Evolutionary conservation across 192 early-diverging fungal species (phyloP), one percentile per base, ranked within the genome.

Genomic region (Coemansia sp.): DNA sequence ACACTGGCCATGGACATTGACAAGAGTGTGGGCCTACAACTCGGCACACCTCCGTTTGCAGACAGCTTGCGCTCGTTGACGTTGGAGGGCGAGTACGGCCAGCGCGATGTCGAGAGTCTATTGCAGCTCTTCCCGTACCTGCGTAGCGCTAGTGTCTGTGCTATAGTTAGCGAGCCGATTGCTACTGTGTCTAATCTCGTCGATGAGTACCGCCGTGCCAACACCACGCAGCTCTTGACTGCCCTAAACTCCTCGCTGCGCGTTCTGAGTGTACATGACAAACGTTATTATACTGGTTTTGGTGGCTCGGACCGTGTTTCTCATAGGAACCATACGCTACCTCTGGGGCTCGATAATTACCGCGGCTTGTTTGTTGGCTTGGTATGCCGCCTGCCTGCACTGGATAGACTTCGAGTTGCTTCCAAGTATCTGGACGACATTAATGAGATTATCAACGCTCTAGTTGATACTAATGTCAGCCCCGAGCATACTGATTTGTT

Each of bases 91-190:
- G 13, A 59, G 32, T 10, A 32, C 40, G 61, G 18, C 3, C 56
- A 24, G 47, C 47, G 15, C 18, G 47, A 50, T 15, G 47, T 50
- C 8, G 20, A 24, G 22, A 41, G 41, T 44, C 0, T 68, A 34
- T 65, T 59, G 10, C 4, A 12, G 22, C 32, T 13, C 32, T 49
- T 74, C 9, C 40, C 62, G 4, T 29, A 12, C n/a, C 22, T 74
- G 29, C 10, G 10, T 1, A 3, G 13, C 12, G 20, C 69, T 18
- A 29, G 8, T 2, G 24, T 50, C 4, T 50, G 47, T 3, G 22
- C 22, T 24, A 50, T 24, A 7, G 47, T 50, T 9, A 12, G 47
- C 47, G 22, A 50, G 22, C 47, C 47, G 10, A 50, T 24, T 3
- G 4, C 22, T 24, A 24, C 22, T 10, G 47, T 50, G 3, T 6